These are phyloP conservation scores for Casuarina glauca DNA, from an alignment of 306 rosid genomes.

Conservation along the genomic window DNA sequence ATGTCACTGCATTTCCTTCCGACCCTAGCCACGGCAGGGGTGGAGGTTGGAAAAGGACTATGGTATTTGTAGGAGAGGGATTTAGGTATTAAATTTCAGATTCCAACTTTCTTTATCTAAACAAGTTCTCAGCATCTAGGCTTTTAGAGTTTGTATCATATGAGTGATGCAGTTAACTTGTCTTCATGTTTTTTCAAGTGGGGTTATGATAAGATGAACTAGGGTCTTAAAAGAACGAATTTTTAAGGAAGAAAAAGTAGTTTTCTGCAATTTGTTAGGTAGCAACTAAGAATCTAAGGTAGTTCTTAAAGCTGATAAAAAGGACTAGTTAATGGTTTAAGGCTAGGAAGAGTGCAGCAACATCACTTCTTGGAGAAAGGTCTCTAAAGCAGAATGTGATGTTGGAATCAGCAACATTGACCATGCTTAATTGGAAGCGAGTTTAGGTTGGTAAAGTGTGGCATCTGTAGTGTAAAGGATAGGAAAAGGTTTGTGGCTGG, in stretches of 20 bases:
- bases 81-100: not conserved
- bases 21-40: not conserved
- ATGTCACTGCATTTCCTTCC: not conserved
- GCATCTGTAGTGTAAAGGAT: not conserved
- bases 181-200: not conserved
- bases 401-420: too few relatives aligned
- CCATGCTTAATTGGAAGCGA: too few relatives aligned
- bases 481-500: not conserved
- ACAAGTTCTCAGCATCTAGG: not conserved
- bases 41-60: not conserved
- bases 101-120: not conserved
- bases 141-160: not conserved
- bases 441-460: not conserved
- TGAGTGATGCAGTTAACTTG: not conserved
- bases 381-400: too few relatives aligned
- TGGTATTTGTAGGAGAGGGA: not conserved
- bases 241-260: not conserved
- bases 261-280: too few relatives aligned
- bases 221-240: not conserved
- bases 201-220: not conserved
- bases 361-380: too few relatives aligned
- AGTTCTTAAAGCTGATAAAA: not conserved
- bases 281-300: not conserved
- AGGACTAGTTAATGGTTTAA: too few relatives aligned
- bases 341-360: too few relatives aligned